These are phyloP conservation scores for Starmera caribaea DNA, from an alignment of 805 yeast species.

Conservation along the genomic window DNA sequence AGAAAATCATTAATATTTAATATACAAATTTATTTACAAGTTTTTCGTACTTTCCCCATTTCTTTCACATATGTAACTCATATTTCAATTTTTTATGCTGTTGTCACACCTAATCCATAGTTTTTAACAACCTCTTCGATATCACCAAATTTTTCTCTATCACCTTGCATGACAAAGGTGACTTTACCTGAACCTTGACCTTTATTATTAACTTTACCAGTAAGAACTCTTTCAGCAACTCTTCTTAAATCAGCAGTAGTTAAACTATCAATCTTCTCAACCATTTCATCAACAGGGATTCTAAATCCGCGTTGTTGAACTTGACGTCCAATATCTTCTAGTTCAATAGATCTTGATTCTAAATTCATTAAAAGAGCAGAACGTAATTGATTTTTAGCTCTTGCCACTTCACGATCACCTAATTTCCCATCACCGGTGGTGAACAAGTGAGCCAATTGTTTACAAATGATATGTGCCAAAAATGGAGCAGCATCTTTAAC, in stretches of 20 bases:
- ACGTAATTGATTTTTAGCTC: constrained; percentile 90
- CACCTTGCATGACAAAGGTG: constrained; percentile 86
- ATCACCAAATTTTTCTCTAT: constrained; percentile 79
- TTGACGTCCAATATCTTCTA: constrained; percentile 95
- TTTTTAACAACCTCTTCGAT: constrained; percentile 51
- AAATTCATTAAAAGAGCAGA: constrained; percentile 86
- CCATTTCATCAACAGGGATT: constrained; percentile 74
- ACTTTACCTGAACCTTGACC: constrained; percentile 56
- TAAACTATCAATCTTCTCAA: constrained; percentile 59
- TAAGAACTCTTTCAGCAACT: constrained; percentile 68
- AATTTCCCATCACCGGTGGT: constrained; percentile 51
- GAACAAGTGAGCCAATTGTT: constrained; percentile 45
- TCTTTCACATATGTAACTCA: not conserved
- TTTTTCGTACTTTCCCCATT: not conserved
- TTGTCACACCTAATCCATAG: constrained; percentile 57
- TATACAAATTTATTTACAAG: too few species aligned
- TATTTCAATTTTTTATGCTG: not conserved
- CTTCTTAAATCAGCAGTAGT: constrained; percentile 57
- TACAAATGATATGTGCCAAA: constrained; percentile 68
- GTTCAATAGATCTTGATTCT: constrained; percentile 86
- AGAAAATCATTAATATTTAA: not conserved
- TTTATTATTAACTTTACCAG: constrained; percentile 42
- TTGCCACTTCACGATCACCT: constrained; percentile 59
- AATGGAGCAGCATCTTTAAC: constrained; percentile 80
- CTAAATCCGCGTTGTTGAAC: constrained; percentile 74